phyloP scores from a whole-genome alignment of 345 rosid genomes.

The Populus euphratica region DNA sequence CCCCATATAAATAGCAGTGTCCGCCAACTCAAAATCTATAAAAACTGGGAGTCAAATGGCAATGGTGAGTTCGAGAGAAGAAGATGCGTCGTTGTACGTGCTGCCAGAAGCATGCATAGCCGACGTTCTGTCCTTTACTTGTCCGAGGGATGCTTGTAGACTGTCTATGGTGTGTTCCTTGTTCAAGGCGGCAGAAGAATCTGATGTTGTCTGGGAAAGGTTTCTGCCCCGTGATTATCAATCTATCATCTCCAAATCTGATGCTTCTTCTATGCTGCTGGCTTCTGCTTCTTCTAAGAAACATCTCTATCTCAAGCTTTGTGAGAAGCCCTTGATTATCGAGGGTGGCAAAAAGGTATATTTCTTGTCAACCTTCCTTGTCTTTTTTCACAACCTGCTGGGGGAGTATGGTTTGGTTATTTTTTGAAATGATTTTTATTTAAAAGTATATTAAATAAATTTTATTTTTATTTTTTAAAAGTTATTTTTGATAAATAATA shows the following conservation, averaged over 20 bases:
- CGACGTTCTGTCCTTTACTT: constrained; percentile 38
- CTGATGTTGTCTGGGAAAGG: constrained; percentile 59
- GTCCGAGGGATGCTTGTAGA: constrained; percentile 48
- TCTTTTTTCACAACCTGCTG: no score
- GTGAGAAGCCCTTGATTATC: constrained; percentile 45
- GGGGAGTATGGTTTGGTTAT: no score
- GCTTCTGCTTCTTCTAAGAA: constrained; percentile 36
- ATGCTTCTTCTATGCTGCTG: background rate
- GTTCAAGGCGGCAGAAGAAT: constrained; percentile 43
- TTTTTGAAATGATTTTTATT: no score
- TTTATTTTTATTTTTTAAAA: no score
- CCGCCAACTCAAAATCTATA: background rate
- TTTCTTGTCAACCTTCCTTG: background rate
- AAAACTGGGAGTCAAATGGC: background rate
- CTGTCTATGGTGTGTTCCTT: constrained; percentile 41
- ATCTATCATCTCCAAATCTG: constrained; percentile 22
- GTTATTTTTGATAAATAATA: no score
- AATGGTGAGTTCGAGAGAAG: background rate
- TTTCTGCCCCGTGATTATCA: constrained; percentile 50
- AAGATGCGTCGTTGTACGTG: background rate
- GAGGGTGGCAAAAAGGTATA: constrained; percentile 56
- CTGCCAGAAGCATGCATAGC: constrained; percentile 58
- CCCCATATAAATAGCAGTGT: background rate
- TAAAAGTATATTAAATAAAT: no score
- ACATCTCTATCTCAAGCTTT: constrained; percentile 40